phyloP scores from a whole-genome alignment of 129 eudicot genomes.

The Calendula officinalis region DNA sequence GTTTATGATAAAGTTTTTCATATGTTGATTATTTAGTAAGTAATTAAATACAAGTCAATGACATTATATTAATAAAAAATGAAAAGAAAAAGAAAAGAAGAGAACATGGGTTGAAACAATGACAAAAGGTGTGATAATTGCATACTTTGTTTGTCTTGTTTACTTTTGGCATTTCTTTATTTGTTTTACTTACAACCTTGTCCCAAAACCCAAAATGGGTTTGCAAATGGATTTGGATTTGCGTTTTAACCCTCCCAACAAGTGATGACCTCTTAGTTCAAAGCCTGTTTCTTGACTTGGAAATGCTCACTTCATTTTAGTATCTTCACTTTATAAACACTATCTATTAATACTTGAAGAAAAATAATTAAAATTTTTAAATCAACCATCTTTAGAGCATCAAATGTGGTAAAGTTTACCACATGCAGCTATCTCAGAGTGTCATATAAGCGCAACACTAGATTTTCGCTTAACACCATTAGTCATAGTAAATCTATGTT shows the following conservation, averaged over 20 bases:
- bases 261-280: slow-evolving; percentile 27
- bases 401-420: no score
- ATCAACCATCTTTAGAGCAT: no score
- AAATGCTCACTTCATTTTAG: slow-evolving; percentile 8
- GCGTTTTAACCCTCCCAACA: slow-evolving; percentile 21
- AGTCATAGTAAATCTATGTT: no score
- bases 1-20: no score
- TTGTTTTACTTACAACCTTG: slow-evolving; percentile 32
- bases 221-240: slow-evolving; percentile 7
- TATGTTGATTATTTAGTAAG: neutral
- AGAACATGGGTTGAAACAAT: slow-evolving; percentile 23
- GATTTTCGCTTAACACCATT: no score
- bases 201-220: slow-evolving; percentile 29
- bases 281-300: slow-evolving; percentile 24
- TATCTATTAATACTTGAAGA: neutral
- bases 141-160: slow-evolving; percentile 32
- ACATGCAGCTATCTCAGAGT: no score
- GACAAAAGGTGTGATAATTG: slow-evolving; percentile 29
- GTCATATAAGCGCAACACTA: no score
- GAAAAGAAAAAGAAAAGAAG: slow-evolving; percentile 1
- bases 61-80: neutral
- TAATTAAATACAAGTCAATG: slow-evolving; percentile 12
- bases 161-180: slow-evolving; percentile 20
- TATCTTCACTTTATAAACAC: slow-evolving; percentile 1
- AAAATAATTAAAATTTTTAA: neutral